Evolutionary conservation across 176 grass and related monocot species (phyloP), one percentile per base, ranked within the genome.

Genomic region (Ampelocalamus luodianensis): DNA sequence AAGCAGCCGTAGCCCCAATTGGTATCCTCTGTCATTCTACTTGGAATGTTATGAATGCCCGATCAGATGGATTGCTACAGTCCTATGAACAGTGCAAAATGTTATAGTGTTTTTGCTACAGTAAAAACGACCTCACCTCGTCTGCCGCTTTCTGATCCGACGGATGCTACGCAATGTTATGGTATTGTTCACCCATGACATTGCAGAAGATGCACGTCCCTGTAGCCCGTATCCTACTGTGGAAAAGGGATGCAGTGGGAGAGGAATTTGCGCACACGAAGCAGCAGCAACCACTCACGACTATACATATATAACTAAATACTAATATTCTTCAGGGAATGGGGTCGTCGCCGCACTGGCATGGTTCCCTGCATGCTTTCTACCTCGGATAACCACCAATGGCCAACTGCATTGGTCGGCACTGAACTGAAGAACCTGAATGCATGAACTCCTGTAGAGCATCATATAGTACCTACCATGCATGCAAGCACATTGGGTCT

Each of bases 391-490:
- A 16, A 56, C 38, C 45, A 38, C 46, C 37, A 0, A 22, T 11
- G 32, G 7, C 62, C 55, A 62, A 51, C 75, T 82, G 79, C 79
- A 71, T 82, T 87, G 79, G 40, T 49, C 23, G 17, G 0, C 34
- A 15, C 43, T 5, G 45, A 72, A 26, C 45, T 5, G 27, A 40
- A 39, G 22, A 60, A 68, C 69, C 55, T 38, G 18, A 24, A 63
- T 2, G 72, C 58, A 26, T 59, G 56, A 18, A 40, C 49, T 22
- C 24, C 6, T 5, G 11, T 59, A 12, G 55, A n/a, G 56, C n/a
- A 4, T 59, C 22, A 0, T 11, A 13, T 23, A 23, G 29, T 68
- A 50, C 29, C 29, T 68, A 50, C 29, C 29, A 29, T 29, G 29
- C 70, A 55, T 54, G 45, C 37, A 55, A 42, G 23, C 78, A 59